Conservation (phyloP, 495 filamentous ascomycete genomes). For the Venustampulla echinocandica region DNA sequence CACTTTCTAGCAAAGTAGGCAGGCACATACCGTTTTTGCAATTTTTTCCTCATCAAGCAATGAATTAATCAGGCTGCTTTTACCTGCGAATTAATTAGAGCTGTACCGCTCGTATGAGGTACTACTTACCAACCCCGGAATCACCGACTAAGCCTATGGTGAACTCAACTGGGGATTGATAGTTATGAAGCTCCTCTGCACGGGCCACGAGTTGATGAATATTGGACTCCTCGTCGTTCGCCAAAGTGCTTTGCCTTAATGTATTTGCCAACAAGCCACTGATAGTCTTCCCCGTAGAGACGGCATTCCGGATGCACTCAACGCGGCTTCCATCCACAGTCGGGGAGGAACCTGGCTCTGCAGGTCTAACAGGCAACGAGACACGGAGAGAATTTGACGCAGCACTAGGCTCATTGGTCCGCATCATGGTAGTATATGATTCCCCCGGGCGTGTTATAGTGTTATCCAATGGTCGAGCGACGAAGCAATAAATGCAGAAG, state of each 20-base stretch:
- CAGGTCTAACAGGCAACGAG: background rate
- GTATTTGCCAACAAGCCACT: slow-evolving; percentile 1
- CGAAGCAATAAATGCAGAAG: too few relatives aligned
- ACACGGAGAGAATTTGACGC: background rate
- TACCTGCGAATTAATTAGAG: slow-evolving; percentile 18
- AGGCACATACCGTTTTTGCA: slow-evolving; percentile 27
- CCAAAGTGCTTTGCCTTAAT: slow-evolving; percentile 1
- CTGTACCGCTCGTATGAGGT: background rate
- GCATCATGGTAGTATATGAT: too few relatives aligned
- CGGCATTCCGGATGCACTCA: background rate
- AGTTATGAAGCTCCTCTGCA: slow-evolving; percentile 5
- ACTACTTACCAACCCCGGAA: slow-evolving; percentile 25
- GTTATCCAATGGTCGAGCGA: too few relatives aligned
- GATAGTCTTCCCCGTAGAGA: background rate
- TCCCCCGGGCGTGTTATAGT: too few relatives aligned
- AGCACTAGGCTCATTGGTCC: background rate
- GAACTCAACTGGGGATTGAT: slow-evolving; percentile 6
- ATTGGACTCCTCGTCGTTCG: slow-evolving; percentile 4
- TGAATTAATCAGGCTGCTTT: slow-evolving; percentile 35
- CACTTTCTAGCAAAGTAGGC: background rate
- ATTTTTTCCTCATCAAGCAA: slow-evolving; percentile 27
- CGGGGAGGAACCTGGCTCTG: background rate
- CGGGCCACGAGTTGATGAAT: background rate
- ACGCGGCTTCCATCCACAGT: background rate
- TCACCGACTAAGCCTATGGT: slow-evolving; percentile 4